A percentile compares a stretch with the other conserved stretches of the same genome.
Evolutionary conservation across 225 moss, liverwort and hornwort genomes (phyloP).

Genomic region (Ulota crispa): DNA sequence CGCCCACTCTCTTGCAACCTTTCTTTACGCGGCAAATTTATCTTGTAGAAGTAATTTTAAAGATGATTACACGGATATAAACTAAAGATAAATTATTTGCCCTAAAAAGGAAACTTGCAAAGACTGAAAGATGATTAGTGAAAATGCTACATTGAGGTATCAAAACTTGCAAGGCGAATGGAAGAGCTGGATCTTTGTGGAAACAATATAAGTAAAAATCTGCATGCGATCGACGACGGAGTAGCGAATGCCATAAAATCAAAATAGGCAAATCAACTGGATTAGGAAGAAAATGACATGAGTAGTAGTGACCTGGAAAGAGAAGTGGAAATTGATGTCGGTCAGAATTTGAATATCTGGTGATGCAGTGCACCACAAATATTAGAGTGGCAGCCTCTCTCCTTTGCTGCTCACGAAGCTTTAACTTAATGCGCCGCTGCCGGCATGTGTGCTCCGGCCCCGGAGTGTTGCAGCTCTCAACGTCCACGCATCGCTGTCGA

Average conservation of each 20-base stretch:
- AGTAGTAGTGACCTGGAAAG: background rate
- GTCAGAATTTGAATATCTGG: background rate
- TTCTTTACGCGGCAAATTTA: no score
- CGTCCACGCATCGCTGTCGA: background rate
- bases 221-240: background rate
- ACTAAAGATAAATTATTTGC: no score
- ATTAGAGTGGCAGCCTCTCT: background rate
- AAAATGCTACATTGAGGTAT: background rate
- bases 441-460: background rate
- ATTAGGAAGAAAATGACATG: background rate
- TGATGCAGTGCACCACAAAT: background rate
- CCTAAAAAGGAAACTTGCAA: background rate
- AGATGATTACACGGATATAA: no score
- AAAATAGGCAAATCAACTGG: background rate
- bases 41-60: no score
- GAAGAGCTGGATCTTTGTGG: slow-evolving; percentile 7
- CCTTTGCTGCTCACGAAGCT: background rate
- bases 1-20: no score
- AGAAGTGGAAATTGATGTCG: background rate
- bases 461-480: background rate
- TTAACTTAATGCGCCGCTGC: background rate
- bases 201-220: no score
- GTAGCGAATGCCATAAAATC: background rate
- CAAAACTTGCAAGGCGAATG: background rate
- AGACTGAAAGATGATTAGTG: background rate